Evolutionary conservation across 768 basidiomycete species (phyloP), one percentile per base, ranked within the genome.

Genomic region (Lactarius vividus): DNA sequence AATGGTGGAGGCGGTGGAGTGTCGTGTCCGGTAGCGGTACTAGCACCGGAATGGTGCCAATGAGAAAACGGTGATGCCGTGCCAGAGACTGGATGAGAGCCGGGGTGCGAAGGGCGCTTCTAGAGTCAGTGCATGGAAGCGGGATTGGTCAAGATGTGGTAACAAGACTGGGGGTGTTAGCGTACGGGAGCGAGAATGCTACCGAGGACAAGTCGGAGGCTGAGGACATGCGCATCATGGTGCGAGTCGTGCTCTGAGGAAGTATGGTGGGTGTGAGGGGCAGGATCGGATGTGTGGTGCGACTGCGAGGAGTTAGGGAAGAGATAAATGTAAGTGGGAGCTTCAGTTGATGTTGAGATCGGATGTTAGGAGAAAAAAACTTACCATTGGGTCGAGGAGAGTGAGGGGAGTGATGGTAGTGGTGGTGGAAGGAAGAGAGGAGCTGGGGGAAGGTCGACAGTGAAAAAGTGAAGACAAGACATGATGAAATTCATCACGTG

Each of bases 171-270:
- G 57, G 49, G 46, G 63, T 79, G 3, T 26, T 15, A 26, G 49
- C 85, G 75, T 72, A 87, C 85, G 67, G 85, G 85, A 13, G 82
- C 76, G 15, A 88, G 74, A 52, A 88, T 86, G 70, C 84, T 85
- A 26, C 86, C 86, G 59, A 88, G 74, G 0, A 83, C 85, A 31
- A 85, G 80, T 42, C 83, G 78, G 29, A 87, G 75, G 9, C 70
- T 72, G 46, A 71, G 58, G 44, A 77, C 70, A 54, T 76, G 74
- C 1, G 72, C 72, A 28, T 76, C 75, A 54, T 69, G 74, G 61
- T 74, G 73, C 20, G 73, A 69, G 64, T 75, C 74, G 31, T 71
- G 70, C 20, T 68, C 62, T 33, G 68, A 46, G 59, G 68, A 37
- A 10, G 65, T 52, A 31, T 28, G 42, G 20, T 53, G 49, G 49